Conservation (phyloP, 2,329 filamentous ascomycete species). For the Phyllosticta citrichinensis region DNA sequence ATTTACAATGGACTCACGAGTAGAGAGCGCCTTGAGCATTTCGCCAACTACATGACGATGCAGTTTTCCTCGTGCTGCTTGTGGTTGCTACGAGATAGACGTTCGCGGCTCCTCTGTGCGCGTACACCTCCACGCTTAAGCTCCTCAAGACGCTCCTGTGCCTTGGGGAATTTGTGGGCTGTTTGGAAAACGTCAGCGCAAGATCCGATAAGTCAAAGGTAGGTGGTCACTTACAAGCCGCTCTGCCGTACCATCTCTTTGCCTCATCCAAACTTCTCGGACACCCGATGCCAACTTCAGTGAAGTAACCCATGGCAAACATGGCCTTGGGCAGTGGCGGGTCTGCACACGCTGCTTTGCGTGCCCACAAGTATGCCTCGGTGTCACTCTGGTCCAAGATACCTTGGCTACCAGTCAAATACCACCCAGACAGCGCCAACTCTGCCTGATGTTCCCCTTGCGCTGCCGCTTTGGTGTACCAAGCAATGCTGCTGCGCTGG, state of each 20-base stretch:
- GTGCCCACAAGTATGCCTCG: slow-evolving; percentile 93
- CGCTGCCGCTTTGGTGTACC: slow-evolving; percentile 84
- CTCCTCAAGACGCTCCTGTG: slow-evolving; percentile 84
- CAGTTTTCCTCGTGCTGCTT: slow-evolving; percentile 86
- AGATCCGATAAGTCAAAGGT: neutral
- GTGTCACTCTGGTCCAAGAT: slow-evolving; percentile 87
- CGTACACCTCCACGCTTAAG: slow-evolving; percentile 71
- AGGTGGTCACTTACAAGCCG: slow-evolving; percentile 68
- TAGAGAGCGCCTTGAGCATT: neutral
- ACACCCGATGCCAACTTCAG: slow-evolving; percentile 86
- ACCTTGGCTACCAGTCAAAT: slow-evolving; percentile 80
- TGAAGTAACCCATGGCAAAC: slow-evolving; percentile 98
- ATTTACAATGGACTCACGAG: neutral
- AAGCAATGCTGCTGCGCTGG: slow-evolving; percentile 74
- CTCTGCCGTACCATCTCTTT: slow-evolving; percentile 95
- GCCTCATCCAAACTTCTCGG: slow-evolving; percentile 83
- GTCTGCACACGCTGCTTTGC: slow-evolving; percentile 81
- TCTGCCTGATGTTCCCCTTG: slow-evolving; percentile 94
- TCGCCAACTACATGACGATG: slow-evolving; percentile 55
- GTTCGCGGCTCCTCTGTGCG: slow-evolving; percentile 62
- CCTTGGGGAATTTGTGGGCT: slow-evolving; percentile 94
- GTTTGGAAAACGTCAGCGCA: slow-evolving; percentile 14
- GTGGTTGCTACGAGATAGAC: slow-evolving; percentile 71
- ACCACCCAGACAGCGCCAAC: slow-evolving; percentile 54
- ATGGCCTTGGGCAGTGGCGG: slow-evolving; percentile 73